A percentile compares a stretch with the other conserved stretches of the same genome.
These are phyloP conservation scores for Boeremia lycopersici DNA, from an alignment of 2,329 filamentous ascomycete genomes.

Conservation along the genomic window DNA sequence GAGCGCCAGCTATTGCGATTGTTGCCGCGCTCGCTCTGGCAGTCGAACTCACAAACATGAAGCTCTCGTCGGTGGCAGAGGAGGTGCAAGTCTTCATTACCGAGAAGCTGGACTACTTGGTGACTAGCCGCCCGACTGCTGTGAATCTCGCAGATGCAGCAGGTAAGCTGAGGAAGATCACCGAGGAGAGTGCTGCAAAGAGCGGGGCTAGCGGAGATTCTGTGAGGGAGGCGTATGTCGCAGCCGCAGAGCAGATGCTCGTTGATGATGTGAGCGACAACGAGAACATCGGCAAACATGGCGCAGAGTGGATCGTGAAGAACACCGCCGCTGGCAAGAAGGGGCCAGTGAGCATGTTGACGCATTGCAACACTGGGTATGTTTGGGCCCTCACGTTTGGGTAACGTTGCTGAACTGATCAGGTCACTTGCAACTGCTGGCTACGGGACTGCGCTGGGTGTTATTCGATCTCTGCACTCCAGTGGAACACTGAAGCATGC, in stretches of 20 bases:
- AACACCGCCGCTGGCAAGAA: conserved; percentile 59
- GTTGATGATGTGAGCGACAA: conserved; percentile 88
- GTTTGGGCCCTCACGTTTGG: neutral
- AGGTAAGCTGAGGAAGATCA: conserved; percentile 72
- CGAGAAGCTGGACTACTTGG: conserved; percentile 81
- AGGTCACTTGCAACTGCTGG: conserved; percentile 93
- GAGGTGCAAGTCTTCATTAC: conserved; percentile 72
- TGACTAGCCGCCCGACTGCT: conserved; percentile 88
- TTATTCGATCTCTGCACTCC: conserved; percentile 81
- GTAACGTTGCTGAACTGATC: conserved; percentile 25
- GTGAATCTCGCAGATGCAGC: conserved; percentile 95
- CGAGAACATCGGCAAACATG: conserved; percentile 79
- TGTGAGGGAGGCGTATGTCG: conserved; percentile 74
- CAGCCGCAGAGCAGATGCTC: conserved; percentile 84
- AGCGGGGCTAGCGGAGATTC: conserved; percentile 54
- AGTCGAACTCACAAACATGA: conserved; percentile 74
- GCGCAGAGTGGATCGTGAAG: conserved; percentile 79
- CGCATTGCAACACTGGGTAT: conserved; percentile 96
- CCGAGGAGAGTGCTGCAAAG: conserved; percentile 57
- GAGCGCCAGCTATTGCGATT: conserved; percentile 94
- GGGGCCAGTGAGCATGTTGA: conserved; percentile 78
- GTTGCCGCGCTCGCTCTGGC: conserved; percentile 91
- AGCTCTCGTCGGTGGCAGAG: conserved; percentile 59
- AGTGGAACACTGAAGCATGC: conserved; percentile 74
- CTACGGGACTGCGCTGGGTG: conserved; percentile 94